Evolutionary conservation across 441 rosid species (phyloP).

Genomic region (Erysimum pusillum): DNA sequence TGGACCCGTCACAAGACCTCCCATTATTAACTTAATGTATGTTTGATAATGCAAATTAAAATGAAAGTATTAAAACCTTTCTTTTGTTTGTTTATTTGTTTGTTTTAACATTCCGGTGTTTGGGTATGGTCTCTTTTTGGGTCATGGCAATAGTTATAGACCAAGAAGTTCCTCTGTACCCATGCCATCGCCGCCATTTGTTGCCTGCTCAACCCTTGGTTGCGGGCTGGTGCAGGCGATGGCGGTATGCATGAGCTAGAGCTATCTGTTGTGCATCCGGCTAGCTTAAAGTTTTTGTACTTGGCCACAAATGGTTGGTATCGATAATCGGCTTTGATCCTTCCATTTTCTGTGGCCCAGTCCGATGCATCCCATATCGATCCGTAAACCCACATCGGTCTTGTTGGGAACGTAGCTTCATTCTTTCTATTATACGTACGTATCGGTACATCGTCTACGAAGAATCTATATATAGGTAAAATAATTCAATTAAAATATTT

Average conservation of each 20-base stretch:
- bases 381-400: slow-evolving; percentile 76
- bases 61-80: slow-evolving; percentile 1
- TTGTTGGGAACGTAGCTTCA: slow-evolving; percentile 60
- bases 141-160: slow-evolving; percentile 72
- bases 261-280: slow-evolving; percentile 53
- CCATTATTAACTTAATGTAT: slow-evolving; percentile 36
- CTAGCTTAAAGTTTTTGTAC: slow-evolving; percentile 61
- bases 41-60: slow-evolving; percentile 18
- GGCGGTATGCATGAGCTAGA: slow-evolving; percentile 55
- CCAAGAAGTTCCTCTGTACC: slow-evolving; percentile 67
- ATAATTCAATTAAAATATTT: not conserved
- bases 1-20: slow-evolving; percentile 49
- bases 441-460: slow-evolving; percentile 77
- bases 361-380: slow-evolving; percentile 82
- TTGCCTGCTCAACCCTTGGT: slow-evolving; percentile 55
- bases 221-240: slow-evolving; percentile 49
- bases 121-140: slow-evolving; percentile 68
- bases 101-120: slow-evolving; percentile 64
- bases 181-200: slow-evolving; percentile 62
- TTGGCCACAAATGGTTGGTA: slow-evolving; percentile 70
- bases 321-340: slow-evolving; percentile 62
- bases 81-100: slow-evolving; percentile 15
- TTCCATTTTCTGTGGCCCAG: slow-evolving; percentile 82
- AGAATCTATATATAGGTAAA: slow-evolving; percentile 50
- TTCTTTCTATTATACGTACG: slow-evolving; percentile 60